Percentiles rank a stretch among this genome's conserved stretches.
phyloP scores from a whole-genome alignment of 768 basidiomycete genomes.

The Russula abietina region DNA sequence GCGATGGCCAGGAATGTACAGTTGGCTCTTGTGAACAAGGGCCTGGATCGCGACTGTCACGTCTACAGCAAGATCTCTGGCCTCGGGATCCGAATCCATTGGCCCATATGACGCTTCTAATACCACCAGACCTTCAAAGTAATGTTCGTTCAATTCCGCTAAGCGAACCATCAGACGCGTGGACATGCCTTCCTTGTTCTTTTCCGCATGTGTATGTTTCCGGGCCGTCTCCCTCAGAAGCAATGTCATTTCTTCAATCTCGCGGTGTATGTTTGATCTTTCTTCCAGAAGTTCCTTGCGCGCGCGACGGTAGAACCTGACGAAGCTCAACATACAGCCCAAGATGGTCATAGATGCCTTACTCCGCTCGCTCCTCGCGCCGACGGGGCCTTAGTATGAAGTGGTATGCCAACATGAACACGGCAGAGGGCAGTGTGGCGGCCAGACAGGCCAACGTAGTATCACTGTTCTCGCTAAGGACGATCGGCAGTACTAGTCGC shows the following conservation, averaged over 20 bases:
- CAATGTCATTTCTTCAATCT: constrained; percentile 54
- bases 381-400: constrained; percentile 52
- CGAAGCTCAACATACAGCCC: constrained; percentile 7
- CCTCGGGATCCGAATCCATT: constrained; percentile 32
- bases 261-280: constrained; percentile 53
- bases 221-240: constrained; percentile 65
- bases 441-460: constrained; percentile 45
- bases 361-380: constrained; percentile 49
- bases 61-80: constrained; percentile 52
- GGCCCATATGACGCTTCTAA: constrained; percentile 68
- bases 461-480: constrained; percentile 47
- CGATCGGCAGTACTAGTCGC: constrained; percentile 50
- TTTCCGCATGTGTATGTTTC: constrained; percentile 58
- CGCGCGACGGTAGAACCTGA: constrained; percentile 61
- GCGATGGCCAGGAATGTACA: constrained; percentile 70
- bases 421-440: constrained; percentile 50
- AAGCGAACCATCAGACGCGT: constrained; percentile 11
- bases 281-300: constrained; percentile 58
- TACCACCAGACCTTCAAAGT: constrained; percentile 61
- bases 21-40: constrained; percentile 68
- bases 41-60: constrained; percentile 80
- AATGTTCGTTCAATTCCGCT: constrained; percentile 6
- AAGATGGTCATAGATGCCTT: constrained; percentile 28
- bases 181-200: constrained; percentile 54
- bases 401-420: constrained; percentile 48